Evolutionary conservation across 1,139 yeast species (phyloP).

Genomic region (Lodderomyces parapsilosis): DNA sequence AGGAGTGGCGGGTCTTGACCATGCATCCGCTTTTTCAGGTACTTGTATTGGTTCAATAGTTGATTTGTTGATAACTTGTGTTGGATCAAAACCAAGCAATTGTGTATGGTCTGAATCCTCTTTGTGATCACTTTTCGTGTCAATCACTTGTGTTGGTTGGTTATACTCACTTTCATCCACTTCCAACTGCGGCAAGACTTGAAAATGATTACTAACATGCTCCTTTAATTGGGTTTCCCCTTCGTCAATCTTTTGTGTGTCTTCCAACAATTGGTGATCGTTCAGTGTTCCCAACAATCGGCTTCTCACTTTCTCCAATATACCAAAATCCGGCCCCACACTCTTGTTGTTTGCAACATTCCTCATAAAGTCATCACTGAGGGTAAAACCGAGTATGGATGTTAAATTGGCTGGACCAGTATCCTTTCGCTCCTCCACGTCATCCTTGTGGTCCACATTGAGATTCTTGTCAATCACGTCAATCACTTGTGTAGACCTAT

Average conservation of each 20-base stretch:
- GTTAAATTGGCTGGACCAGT: not conserved
- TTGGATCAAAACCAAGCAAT: conserved; percentile 3
- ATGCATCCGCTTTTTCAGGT: not conserved
- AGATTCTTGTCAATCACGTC: not conserved
- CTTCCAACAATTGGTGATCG: not conserved
- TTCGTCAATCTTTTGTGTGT: conserved; percentile 6
- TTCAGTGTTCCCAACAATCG: conserved; percentile 16
- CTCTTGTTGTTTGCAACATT: not conserved
- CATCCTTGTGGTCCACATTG: not conserved
- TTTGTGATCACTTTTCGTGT: not conserved
- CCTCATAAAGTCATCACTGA: conserved; percentile 1
- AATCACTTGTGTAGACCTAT: not conserved
- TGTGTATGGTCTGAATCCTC: no score
- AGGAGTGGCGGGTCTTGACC: not conserved
- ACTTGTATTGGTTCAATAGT: not conserved
- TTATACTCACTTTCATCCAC: conserved; percentile 25
- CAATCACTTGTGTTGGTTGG: conserved; percentile 3
- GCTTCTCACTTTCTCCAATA: conserved; percentile 19
- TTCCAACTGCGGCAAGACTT: conserved; percentile 28
- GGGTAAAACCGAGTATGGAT: conserved; percentile 1
- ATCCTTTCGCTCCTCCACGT: not conserved
- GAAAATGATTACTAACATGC: conserved; percentile 9
- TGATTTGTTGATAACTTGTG: conserved; percentile 7
- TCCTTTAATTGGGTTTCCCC: conserved; percentile 6
- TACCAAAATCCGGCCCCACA: conserved; percentile 10